Percentiles rank a stretch among this genome's conserved stretches.
These are phyloP conservation scores for Bothriochloa decipiens DNA, from an alignment of 176 grass and related monocot species.

Conservation along the genomic window DNA sequence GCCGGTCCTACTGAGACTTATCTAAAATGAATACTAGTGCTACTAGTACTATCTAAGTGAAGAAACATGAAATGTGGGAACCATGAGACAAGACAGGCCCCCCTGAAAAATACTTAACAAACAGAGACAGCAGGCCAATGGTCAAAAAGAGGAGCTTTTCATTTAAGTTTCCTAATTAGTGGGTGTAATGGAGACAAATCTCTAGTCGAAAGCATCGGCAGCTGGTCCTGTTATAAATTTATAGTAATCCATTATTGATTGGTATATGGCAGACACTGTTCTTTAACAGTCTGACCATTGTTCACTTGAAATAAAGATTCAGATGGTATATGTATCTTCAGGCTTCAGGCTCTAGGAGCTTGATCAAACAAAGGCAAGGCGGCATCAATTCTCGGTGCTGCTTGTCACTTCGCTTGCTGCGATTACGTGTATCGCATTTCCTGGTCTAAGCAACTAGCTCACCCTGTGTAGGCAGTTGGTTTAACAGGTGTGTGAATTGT, in stretches of 20 bases:
- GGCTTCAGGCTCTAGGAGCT: conserved; percentile 24
- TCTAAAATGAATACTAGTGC: conserved; percentile 5
- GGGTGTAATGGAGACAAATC: conserved; percentile 51
- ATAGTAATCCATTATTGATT: conserved; percentile 8
- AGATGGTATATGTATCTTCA: not conserved
- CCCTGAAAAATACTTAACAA: conserved; percentile 43
- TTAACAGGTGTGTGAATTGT: conserved; percentile 21
- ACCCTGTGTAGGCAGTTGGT: conserved; percentile 19
- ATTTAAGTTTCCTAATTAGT: conserved; percentile 48
- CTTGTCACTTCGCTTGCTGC: conserved; percentile 7
- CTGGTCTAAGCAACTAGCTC: conserved; percentile 15
- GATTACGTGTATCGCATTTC: conserved; percentile 51
- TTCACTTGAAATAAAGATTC: conserved; percentile 24
- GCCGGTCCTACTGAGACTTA: not conserved
- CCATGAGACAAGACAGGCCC: conserved; percentile 17
- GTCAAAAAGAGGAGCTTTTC: conserved; percentile 44
- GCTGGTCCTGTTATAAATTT: conserved; percentile 38
- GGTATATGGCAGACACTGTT: conserved; percentile 19
- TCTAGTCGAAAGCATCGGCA: conserved; percentile 40
- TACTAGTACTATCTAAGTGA: conserved; percentile 23
- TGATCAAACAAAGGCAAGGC: conserved; percentile 12
- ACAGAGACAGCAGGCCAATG: conserved; percentile 19
- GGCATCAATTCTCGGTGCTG: conserved; percentile 50
- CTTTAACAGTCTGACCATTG: conserved; percentile 23
- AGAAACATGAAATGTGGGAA: conserved; percentile 39